Base-by-base conservation (phyloP, 2,329 filamentous ascomycete species). In the Westerdykella ornata region DNA sequence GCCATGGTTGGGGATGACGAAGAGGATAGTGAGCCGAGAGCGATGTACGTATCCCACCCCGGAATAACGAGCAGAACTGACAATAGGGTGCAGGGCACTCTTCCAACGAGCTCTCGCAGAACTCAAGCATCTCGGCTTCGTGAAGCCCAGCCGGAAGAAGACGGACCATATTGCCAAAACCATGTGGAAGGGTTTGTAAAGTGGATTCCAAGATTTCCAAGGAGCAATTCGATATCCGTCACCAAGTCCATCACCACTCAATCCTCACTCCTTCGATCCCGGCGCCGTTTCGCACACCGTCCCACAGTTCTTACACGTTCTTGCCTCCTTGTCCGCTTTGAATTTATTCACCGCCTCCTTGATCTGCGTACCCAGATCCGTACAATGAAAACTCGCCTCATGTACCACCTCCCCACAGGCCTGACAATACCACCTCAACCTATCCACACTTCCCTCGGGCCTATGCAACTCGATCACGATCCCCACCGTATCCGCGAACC, bases 401-500 rank as follows among this genome's bases (percentile, higher is more conserved):
- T 94, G 84, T 5, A 97, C 89, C 49, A 89, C 68, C 42, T 75
- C 73, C 12, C 72, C 69, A 63, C 88, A 94, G 12, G 61, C 65
- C 53, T 74, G 70, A 68, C 92, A 97, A 70, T 97, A 97, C 90
- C 89, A 97, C 49, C 88, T 74, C 77, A 97, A 77, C 42, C 77
- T 76, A 72, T 97, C 90, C 43, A 89, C 51, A 19, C 79, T 81
- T 4, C 68, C 79, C 30, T 75, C 69, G 0, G 86, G 85, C 9
- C 92, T 75, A 31, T 79, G 78, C 73, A 94, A 87, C 73, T 97
- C 90, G 44, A 97, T 73, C 26, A 97, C 90, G 37, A 97, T 75
- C 22, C 90, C 90, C n/a, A 97, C 88, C 0, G 90, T 96, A 68
- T 94, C 74, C 59, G 84, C 85, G 68, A 96, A 97, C 44, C 90